Evolutionary conservation across 2,329 filamentous ascomycete genomes (phyloP).

Genomic region (Sphaerulina musiva): DNA sequence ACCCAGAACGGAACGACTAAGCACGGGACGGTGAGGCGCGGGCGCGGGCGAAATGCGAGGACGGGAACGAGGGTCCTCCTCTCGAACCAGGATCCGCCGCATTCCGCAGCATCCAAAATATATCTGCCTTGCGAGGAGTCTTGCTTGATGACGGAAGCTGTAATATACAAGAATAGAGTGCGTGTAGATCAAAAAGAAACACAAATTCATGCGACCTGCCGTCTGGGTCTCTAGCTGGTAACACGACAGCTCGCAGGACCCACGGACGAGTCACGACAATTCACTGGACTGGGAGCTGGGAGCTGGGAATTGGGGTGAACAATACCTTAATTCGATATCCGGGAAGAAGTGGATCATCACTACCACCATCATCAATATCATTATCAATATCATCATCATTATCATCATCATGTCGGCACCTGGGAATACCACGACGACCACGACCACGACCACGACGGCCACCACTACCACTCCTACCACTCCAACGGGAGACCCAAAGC

Average conservation of each 20-base stretch:
- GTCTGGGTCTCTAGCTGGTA: constrained; percentile 3
- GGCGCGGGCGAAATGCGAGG: too few relatives aligned
- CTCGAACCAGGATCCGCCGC: not conserved
- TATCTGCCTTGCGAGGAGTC: not conserved
- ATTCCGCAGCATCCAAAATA: constrained; percentile 1
- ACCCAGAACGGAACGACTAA: too few relatives aligned
- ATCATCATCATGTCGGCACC: constrained; percentile 16
- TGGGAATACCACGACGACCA: constrained; percentile 2
- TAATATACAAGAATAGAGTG: constrained; percentile 6
- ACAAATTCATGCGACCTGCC: not conserved
- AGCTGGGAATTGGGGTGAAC: too few relatives aligned
- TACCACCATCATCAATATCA: too few relatives aligned
- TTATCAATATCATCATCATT: too few relatives aligned
- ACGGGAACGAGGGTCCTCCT: not conserved
- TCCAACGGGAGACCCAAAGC: not conserved
- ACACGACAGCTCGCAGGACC: constrained; percentile 15
- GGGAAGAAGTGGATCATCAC: not conserved
- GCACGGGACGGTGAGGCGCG: too few relatives aligned
- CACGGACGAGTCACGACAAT: not conserved
- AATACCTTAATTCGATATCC: not conserved
- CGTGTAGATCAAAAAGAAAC: not conserved
- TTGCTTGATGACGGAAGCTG: not conserved
- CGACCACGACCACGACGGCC: not conserved
- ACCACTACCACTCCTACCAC: not conserved
- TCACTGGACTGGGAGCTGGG: not conserved